Base-by-base conservation (phyloP, 148 eudicot genomes). In the Diospyros kaki region DNA sequence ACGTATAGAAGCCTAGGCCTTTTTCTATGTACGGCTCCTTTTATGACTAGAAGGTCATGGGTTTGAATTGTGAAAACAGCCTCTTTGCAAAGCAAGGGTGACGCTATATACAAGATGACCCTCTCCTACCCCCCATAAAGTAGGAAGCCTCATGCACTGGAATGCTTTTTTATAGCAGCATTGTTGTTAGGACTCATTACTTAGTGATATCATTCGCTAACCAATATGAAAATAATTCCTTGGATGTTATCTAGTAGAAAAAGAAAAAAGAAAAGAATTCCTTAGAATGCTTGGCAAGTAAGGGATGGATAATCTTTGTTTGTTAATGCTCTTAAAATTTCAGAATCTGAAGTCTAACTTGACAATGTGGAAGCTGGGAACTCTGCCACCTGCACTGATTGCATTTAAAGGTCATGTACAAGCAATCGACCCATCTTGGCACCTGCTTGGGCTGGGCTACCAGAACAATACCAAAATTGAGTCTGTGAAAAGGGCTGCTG, bases 321-420 rank as follows among this genome's bases (percentile, higher is more conserved):
- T 65, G 28, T 71, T 14, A 73, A 10, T 43, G 10, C 4, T 17
- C 45, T 50, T 2, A 39, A 18, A 50, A 62, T 50, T 77, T 89
- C 91, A 96, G 99, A 96, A 96, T 85, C 81, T 96, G 83, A 91
- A 91, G 79, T 91, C 99, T 67, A 96, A 96, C 85, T 84, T 96
- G 82, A 88, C 95, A 39, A 79, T 96, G 83, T 96, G 98, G 98
- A 96, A 91, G 86, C 98, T 96, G 61, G 98, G 99, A 76, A 96
- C 99, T 50, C 85, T 93, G 38, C 99, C 98, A 38, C 99, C 99
- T 12, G 99, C 99, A 68, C 82, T 96, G 79, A 91, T 96, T 71
- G 99, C 98, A 75, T 96, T 96, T 71, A 93, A 78, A 81, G 99
- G 99, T 58, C 89, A 96, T 73, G 91, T 96, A 76, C 93, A 88